phyloP scores from a whole-genome alignment of 352 stramenopile genomes.

The Phytopythium boreale region DNA sequence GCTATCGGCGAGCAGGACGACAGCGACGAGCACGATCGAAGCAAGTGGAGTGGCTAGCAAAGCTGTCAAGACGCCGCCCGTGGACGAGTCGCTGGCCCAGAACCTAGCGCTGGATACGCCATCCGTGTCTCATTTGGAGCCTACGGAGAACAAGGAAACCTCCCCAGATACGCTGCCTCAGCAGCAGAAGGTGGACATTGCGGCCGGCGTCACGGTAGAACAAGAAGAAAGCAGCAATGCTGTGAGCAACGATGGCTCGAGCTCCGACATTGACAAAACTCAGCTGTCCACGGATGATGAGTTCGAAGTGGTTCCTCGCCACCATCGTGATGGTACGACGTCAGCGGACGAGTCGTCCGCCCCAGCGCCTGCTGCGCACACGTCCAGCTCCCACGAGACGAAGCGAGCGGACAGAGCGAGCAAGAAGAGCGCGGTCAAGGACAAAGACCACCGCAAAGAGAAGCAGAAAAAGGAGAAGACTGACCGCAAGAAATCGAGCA shows the following conservation, averaged over 20 bases:
- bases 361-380: background rate
- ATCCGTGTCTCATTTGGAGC: background rate
- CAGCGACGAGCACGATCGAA: background rate
- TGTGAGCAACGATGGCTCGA: constrained; percentile 14
- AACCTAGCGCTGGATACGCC: background rate
- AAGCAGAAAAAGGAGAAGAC: constrained; percentile 56
- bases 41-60: background rate
- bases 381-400: too few species aligned
- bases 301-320: background rate
- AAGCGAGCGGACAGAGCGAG: constrained; percentile 10
- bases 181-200: background rate
- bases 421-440: constrained; percentile 34
- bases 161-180: background rate
- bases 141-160: background rate
- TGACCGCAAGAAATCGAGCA: constrained; percentile 46
- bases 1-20: too few species aligned
- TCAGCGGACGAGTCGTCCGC: constrained; percentile 2
- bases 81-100: background rate
- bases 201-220: background rate
- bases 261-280: constrained; percentile 19
- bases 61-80: background rate
- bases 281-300: constrained; percentile 9
- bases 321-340: background rate
- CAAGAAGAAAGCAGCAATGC: background rate
- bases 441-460: constrained; percentile 26